Conservation (phyloP, 805 yeast genomes). For the Myxozyma nipponensis region DNA sequence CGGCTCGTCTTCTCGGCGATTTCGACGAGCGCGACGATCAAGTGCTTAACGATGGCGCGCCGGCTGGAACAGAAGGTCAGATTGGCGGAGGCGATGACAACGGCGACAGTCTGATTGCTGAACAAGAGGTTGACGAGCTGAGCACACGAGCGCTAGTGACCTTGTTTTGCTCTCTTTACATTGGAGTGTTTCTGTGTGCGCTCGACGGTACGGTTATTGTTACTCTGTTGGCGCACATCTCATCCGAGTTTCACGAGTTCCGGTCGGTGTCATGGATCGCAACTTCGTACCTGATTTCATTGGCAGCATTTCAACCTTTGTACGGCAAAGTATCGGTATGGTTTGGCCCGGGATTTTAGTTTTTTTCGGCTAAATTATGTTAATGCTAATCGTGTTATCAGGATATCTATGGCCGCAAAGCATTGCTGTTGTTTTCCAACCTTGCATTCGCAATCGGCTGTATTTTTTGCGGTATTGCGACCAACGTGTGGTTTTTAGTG, state of each 20-base stretch:
- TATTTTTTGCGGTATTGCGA: slow-evolving; percentile 47
- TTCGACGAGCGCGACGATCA: slow-evolving; percentile 31
- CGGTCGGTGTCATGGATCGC: slow-evolving; percentile 66
- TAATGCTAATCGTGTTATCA: not conserved
- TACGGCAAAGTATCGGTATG: slow-evolving; percentile 52
- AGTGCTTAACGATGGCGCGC: slow-evolving; percentile 6
- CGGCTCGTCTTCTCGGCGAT: slow-evolving; percentile 51
- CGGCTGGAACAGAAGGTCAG: slow-evolving; percentile 3
- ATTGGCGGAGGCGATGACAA: not conserved
- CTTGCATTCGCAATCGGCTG: slow-evolving; percentile 44
- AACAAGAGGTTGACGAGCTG: slow-evolving; percentile 22
- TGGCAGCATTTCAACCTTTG: slow-evolving; percentile 72
- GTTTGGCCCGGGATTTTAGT: not conserved
- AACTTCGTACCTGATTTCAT: slow-evolving; percentile 63
- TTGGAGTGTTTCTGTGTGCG: slow-evolving; percentile 49
- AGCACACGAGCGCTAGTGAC: slow-evolving; percentile 23
- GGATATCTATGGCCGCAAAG: slow-evolving; percentile 27
- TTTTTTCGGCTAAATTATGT: no score
- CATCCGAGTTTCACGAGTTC: slow-evolving; percentile 54
- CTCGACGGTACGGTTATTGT: slow-evolving; percentile 54
- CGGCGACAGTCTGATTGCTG: slow-evolving; percentile 7
- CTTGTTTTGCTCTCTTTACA: slow-evolving; percentile 27
- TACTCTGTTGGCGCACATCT: slow-evolving; percentile 50
- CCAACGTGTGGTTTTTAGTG: slow-evolving; percentile 35
- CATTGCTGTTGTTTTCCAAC: slow-evolving; percentile 20